Evolutionary conservation across 139 green algal genomes (phyloP).

Genomic region (Zygnema circumcarinatum): DNA sequence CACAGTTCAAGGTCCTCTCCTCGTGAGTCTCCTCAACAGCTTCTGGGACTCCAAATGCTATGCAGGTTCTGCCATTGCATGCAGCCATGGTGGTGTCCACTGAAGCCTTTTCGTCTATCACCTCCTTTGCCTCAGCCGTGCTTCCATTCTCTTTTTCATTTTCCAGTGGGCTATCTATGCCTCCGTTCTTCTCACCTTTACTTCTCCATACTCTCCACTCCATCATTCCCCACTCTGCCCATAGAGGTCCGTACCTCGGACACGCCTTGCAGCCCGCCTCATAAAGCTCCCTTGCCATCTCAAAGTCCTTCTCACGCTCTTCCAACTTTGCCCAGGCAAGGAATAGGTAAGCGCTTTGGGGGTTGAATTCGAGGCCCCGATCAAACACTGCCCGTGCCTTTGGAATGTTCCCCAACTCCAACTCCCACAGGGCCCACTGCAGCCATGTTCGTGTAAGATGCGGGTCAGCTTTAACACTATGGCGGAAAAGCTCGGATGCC

Average conservation of each 20-base stretch:
- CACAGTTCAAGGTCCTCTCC: no score
- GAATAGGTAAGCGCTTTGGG: not conserved
- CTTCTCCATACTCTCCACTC: not conserved
- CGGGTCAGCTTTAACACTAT: constrained; percentile 10
- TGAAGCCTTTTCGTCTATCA: no score
- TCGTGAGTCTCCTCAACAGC: no score
- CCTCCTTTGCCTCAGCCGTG: not conserved
- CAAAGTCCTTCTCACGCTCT: not conserved
- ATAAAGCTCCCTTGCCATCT: not conserved
- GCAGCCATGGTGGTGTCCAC: no score
- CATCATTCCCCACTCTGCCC: not conserved
- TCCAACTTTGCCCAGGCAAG: constrained; percentile 25
- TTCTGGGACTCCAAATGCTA: no score
- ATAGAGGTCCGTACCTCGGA: constrained; percentile 1
- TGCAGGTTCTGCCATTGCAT: no score
- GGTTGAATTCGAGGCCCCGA: constrained; percentile 8
- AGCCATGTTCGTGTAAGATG: constrained; percentile 8
- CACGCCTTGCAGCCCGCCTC: constrained; percentile 12
- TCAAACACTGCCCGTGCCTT: constrained; percentile 23
- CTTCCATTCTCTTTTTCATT: not conserved
- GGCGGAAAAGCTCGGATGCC: constrained; percentile 6
- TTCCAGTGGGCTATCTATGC: not conserved
- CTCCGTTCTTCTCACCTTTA: not conserved
- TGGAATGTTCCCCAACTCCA: not conserved
- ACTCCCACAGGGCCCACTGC: constrained; percentile 3